A percentile compares a stretch with the other conserved stretches of the same genome.
These are phyloP conservation scores for Orbilia ellipsospora DNA, from an alignment of 2,329 filamentous ascomycete species.

Conservation along the genomic window DNA sequence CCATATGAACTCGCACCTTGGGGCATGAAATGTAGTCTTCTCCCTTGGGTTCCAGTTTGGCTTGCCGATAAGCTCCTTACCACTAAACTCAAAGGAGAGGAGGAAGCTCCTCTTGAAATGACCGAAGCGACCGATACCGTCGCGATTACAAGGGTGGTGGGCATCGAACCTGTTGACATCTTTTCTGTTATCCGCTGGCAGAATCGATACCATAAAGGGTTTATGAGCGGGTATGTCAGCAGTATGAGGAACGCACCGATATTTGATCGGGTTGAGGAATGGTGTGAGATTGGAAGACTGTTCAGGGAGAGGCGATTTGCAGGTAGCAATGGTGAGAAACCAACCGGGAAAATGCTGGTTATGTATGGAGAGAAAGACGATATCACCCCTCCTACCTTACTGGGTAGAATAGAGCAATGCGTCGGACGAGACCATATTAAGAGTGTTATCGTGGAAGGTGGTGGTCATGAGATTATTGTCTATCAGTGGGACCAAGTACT, in stretches of 20 bases:
- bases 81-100: conserved; percentile 66
- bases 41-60: conserved; percentile 70
- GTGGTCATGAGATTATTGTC: conserved; percentile 53
- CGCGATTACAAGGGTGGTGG: conserved; percentile 56
- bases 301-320: conserved; percentile 64
- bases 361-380: conserved; percentile 75
- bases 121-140: conserved; percentile 57
- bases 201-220: conserved; percentile 73
- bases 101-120: conserved; percentile 61
- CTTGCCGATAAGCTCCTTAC: conserved; percentile 68
- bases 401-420: conserved; percentile 55
- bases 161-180: conserved; percentile 68
- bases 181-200: conserved; percentile 77
- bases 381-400: conserved; percentile 66
- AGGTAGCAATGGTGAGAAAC: conserved; percentile 60
- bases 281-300: conserved; percentile 69
- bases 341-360: conserved; percentile 70
- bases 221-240: conserved; percentile 76
- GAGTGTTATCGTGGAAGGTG: conserved; percentile 45
- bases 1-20: conserved; percentile 72
- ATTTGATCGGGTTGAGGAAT: conserved; percentile 72
- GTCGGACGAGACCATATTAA: conserved; percentile 53
- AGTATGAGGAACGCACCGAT: conserved; percentile 77
- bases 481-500: conserved; percentile 47
- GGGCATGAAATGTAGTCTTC: conserved; percentile 71